phyloP scores from a whole-genome alignment of 2,329 filamentous ascomycete species.

The Nemania sp. region DNA sequence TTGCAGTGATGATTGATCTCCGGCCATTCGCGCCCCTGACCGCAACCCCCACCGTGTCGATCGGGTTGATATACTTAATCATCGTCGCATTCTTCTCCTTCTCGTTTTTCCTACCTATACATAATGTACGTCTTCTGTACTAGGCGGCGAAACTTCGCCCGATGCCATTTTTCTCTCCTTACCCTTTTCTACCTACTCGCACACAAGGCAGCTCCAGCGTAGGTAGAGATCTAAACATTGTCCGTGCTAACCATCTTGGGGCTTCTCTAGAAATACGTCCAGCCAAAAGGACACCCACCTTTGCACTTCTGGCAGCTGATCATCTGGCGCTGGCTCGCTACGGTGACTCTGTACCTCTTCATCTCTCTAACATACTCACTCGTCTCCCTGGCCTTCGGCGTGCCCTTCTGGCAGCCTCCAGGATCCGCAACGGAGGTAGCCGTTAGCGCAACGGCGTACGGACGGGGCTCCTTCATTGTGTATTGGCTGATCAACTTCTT shows the following conservation, averaged over 20 bases:
- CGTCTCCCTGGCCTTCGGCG: conserved; percentile 72
- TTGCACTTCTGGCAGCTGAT: conserved; percentile 69
- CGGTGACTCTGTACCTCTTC: conserved; percentile 68
- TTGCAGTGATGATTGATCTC: conserved; percentile 59
- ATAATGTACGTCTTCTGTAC: conserved; percentile 55
- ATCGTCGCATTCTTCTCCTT: conserved; percentile 76
- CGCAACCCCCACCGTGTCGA: conserved; percentile 68
- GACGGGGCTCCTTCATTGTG: conserved; percentile 61
- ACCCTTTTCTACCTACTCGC: background rate
- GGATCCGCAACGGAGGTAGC: conserved; percentile 42
- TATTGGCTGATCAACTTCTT: conserved; percentile 74
- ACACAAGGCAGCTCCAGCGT: background rate
- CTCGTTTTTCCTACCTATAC: conserved; percentile 72
- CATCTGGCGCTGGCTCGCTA: conserved; percentile 68
- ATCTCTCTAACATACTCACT: conserved; percentile 72
- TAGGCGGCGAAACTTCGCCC: background rate
- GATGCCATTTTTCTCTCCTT: background rate
- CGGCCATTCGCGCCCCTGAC: conserved; percentile 68
- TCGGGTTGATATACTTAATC: conserved; percentile 75
- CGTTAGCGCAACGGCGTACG: conserved; percentile 23
- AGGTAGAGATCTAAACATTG: background rate
- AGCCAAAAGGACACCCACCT: conserved; percentile 65
- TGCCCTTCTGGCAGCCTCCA: conserved; percentile 67
- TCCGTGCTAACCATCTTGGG: background rate
- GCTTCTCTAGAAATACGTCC: conserved; percentile 60